Evolutionary conservation across 2,329 filamentous ascomycete species (phyloP).

Genomic region (Tolypocladium tropicale): DNA sequence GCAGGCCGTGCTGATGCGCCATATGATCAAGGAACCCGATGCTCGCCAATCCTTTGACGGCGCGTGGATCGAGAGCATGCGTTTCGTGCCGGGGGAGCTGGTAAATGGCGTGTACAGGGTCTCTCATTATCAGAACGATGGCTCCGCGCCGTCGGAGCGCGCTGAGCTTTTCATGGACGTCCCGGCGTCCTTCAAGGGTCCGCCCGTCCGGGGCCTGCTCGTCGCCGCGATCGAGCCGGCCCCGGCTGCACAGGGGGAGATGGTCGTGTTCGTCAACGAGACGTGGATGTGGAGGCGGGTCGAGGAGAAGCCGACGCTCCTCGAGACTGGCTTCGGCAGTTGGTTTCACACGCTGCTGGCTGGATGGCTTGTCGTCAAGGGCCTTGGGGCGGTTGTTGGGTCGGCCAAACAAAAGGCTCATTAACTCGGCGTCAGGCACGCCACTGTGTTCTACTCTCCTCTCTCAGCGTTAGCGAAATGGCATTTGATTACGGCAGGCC

Average conservation of each 20-base stretch:
- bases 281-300: constrained; percentile 27
- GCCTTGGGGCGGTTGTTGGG: constrained; percentile 6
- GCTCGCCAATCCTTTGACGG: constrained; percentile 13
- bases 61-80: constrained; percentile 10
- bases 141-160: constrained; percentile 9
- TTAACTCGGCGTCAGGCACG: neutral
- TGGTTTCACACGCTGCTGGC: constrained; percentile 19
- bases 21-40: constrained; percentile 9
- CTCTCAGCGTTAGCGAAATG: no score
- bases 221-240: constrained; percentile 11
- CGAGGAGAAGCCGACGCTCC: constrained; percentile 16
- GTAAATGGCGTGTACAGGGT: constrained; percentile 22
- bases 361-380: constrained; percentile 18
- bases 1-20: constrained; percentile 18
- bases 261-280: constrained; percentile 23
- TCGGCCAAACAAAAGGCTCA: neutral
- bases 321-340: constrained; percentile 16
- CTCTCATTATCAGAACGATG: constrained; percentile 9
- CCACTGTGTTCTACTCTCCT: no score
- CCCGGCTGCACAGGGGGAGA: neutral
- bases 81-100: constrained; percentile 15
- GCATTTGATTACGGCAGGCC: no score
- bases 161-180: constrained; percentile 18
- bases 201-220: constrained; percentile 13
- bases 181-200: constrained; percentile 12